Evolutionary conservation across 495 filamentous ascomycete species (phyloP), one percentile per base, ranked within the genome.

Genomic region (Lasiosphaeriaceae sp.): DNA sequence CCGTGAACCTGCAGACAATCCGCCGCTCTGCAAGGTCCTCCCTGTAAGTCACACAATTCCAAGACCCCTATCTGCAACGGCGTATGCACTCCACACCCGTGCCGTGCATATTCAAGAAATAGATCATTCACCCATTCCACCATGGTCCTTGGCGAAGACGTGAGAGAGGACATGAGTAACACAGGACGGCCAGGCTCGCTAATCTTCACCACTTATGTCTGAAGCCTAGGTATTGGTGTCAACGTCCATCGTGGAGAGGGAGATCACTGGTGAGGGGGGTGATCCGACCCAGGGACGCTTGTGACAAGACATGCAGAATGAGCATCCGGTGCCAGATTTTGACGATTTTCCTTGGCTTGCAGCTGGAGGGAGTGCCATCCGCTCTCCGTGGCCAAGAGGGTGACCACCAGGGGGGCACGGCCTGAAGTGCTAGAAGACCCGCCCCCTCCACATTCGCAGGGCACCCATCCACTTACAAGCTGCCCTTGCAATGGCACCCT

Each of bases 301-400:
- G 19, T n/a, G n/a, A 26, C 24, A 2, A 31, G 47, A 6, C 4
- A 20, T 11, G 47, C 21, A 49, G 22, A 14, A n/a, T 48, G 21
- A n/a, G 24, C 24, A 26, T 49, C 47, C 24, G 26, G 47, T 59
- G 56, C 56, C 56, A 59, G 56, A 59, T 47, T 45, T 44, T 60
- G 52, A 47, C 55, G 58, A 55, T 55, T 60, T 50, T 47, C 39
- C 58, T 60, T 60, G 58, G 58, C 58, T 23, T 39, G 52, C 24
- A 52, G 43, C 22, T 44, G 47, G 52, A 60, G 52, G 26, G 58
- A 47, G 37, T 50, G 52, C 44, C 47, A 47, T 51, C 48, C 53
- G 47, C 39, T n/a, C 26, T 35, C 53, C 12, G 29, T 39, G 5
- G n/a, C 24, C 47, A 34, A 31, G 17, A 14, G 14, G 23, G 37